Base-by-base conservation (phyloP, 805 yeast genomes). In the Kazachstania martiniae region DNA sequence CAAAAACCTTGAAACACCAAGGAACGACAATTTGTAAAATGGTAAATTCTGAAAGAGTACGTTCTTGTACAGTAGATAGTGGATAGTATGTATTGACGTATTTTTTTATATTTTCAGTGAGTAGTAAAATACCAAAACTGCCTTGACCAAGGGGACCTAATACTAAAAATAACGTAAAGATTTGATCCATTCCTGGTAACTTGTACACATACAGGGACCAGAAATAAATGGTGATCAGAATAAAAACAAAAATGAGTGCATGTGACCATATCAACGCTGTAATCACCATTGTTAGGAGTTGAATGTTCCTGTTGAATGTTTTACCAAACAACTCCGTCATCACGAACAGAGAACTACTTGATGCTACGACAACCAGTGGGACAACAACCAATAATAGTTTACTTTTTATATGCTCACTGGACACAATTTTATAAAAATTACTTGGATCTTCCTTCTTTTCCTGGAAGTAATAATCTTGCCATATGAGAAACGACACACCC, bases 101-200 rank as follows among this genome's bases (percentile, higher is more conserved):
- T 12, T 36, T 25, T 34, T 45, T 46, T 33, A 41, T 44, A 45
- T 72, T 68, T 18, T 56, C 45, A 6, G 83, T 77, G 39, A 74
- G 59, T 31, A 70, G 53, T 40, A 77, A 55, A 10, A 81, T 65
- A 2, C 81, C 82, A 53, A 64, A 82, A 2, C 83, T 69, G 1
- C 91, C 94, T 56, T 86, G 95, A 13, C 95, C 95, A 49, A 81
- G 53, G 26, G 87, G 77, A 6, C 95, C 95, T 28, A 85, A 61
- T 1, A 93, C 86, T 32, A 84, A 66, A 49, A 85, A 83, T 29
- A 74, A 58, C n/a, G 86, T 68, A 49, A 78, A 77, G 2, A 79
- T 66, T 29, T 58, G 44, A 8, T 56, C 51, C 35, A 74, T 66
- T 5, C 66, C 58, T 2, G 94, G 87, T 17, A 77, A 54, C 41